Percentiles rank a stretch among this genome's conserved stretches.
phyloP scores from a whole-genome alignment of 768 basidiomycete species.

The Flagelloscypha sp. region DNA sequence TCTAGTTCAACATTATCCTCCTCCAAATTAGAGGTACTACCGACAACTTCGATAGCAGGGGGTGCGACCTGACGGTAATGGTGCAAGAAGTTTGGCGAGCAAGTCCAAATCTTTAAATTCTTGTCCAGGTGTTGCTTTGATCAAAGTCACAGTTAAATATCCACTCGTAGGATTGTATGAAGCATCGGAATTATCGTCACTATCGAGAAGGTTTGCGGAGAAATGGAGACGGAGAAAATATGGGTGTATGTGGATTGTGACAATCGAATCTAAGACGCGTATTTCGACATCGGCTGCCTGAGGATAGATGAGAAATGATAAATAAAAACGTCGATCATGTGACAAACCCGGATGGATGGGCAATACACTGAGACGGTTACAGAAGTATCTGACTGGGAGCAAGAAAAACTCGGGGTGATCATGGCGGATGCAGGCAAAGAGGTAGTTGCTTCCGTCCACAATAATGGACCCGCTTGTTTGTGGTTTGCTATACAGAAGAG shows the following conservation, averaged over 20 bases:
- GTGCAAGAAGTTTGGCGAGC: constrained; percentile 68
- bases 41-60: constrained; percentile 52
- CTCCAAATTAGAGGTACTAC: constrained; percentile 13
- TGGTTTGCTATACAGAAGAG: constrained; percentile 11
- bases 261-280: constrained; percentile 58
- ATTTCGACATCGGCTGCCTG: constrained; percentile 82
- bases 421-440: too few relatives aligned
- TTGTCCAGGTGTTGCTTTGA: constrained; percentile 59
- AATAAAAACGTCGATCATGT: constrained; percentile 3
- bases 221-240: constrained; percentile 81
- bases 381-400: constrained; percentile 50
- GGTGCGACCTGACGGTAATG: constrained; percentile 34
- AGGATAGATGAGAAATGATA: constrained; percentile 5
- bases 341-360: constrained; percentile 60
- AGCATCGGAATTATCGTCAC: constrained; percentile 62
- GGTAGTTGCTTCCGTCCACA: too few relatives aligned
- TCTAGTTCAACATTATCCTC: constrained; percentile 21
- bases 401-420: constrained; percentile 74
- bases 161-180: constrained; percentile 72
- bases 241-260: constrained; percentile 73
- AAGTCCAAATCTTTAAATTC: constrained; percentile 73
- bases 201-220: constrained; percentile 53
- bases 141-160: constrained; percentile 64
- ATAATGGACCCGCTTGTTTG: constrained; percentile 50
- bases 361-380: constrained; percentile 58